phyloP scores from a whole-genome alignment of 164 flowering plant genomes.

The Vitis labrusca region DNA sequence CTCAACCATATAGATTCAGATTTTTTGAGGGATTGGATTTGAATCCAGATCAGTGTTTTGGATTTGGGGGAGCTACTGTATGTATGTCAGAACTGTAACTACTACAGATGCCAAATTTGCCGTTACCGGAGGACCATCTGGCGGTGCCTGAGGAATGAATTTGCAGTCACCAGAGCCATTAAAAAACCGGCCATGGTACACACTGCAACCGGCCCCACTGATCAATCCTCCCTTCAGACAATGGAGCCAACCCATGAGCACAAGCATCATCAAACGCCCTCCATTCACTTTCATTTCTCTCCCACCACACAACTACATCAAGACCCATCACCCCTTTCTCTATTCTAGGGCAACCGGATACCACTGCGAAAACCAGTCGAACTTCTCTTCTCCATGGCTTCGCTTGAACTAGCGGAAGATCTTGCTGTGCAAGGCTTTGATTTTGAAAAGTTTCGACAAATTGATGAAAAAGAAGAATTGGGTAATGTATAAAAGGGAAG shows the following conservation, averaged over 20 bases:
- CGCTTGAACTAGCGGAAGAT: slow-evolving; percentile 33
- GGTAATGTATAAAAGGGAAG: slow-evolving; percentile 13
- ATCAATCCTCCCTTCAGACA: slow-evolving; percentile 92
- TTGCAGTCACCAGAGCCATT: slow-evolving; percentile 32
- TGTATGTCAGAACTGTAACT: no score
- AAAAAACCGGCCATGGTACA: slow-evolving; percentile 97
- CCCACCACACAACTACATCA: slow-evolving; percentile 97
- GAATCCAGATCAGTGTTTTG: not conserved
- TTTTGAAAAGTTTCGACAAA: slow-evolving; percentile 13
- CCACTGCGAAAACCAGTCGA: slow-evolving; percentile 87
- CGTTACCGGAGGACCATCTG: slow-evolving; percentile 39
- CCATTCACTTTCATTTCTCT: slow-evolving; percentile 66
- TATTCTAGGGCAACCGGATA: slow-evolving; percentile 71
- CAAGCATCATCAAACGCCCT: slow-evolving; percentile 82
- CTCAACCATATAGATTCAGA: no score
- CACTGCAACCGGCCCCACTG: slow-evolving; percentile 81
- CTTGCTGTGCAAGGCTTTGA: slow-evolving; percentile 33
- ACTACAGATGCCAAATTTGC: no score
- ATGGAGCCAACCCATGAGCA: slow-evolving; percentile 93
- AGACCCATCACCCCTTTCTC: slow-evolving; percentile 71
- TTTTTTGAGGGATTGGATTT: no score
- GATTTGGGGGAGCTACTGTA: no score
- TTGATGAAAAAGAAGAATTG: slow-evolving; percentile 19
- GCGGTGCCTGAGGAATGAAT: no score
- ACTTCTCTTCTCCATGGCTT: slow-evolving; percentile 39